Conservation (phyloP, 768 basidiomycete genomes). For the Cystobasidium onofrii region DNA sequence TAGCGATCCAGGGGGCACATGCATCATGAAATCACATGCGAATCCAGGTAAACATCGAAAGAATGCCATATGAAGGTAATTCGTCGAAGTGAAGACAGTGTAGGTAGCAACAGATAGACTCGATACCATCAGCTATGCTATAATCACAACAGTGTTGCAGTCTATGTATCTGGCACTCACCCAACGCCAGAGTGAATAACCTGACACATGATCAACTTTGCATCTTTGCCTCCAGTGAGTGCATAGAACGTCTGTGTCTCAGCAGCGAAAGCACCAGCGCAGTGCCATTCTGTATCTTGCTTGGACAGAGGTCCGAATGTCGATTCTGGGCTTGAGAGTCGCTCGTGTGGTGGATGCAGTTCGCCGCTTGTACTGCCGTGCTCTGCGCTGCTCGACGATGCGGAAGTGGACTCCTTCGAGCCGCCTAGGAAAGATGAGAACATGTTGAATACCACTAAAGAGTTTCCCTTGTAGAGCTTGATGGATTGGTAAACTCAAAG, state of each 20-base stretch:
- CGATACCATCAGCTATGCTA: not conserved
- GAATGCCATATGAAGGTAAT: not conserved
- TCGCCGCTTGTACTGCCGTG: not conserved
- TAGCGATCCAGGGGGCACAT: conserved; percentile 29
- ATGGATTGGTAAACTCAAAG: too few relatives aligned
- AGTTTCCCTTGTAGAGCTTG: too few relatives aligned
- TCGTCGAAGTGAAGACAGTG: too few relatives aligned
- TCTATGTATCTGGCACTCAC: conserved; percentile 51
- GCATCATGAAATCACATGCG: not conserved
- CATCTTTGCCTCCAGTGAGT: conserved; percentile 59
- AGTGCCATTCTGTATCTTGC: conserved; percentile 73
- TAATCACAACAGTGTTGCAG: not conserved
- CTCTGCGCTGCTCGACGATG: conserved; percentile 3
- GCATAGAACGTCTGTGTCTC: conserved; percentile 88
- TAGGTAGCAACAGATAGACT: not conserved
- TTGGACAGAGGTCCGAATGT: conserved; percentile 60
- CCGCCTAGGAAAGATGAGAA: conserved; percentile 17
- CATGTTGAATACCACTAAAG: not conserved
- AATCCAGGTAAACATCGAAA: not conserved
- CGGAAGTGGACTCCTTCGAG: not conserved
- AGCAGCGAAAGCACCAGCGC: conserved; percentile 71
- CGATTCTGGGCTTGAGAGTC: conserved; percentile 15
- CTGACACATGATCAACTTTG: conserved; percentile 57
- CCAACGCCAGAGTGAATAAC: conserved; percentile 61
- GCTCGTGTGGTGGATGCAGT: conserved; percentile 22